Conservation (phyloP, 2,329 filamentous ascomycete species). For the Penicillium sp. region DNA sequence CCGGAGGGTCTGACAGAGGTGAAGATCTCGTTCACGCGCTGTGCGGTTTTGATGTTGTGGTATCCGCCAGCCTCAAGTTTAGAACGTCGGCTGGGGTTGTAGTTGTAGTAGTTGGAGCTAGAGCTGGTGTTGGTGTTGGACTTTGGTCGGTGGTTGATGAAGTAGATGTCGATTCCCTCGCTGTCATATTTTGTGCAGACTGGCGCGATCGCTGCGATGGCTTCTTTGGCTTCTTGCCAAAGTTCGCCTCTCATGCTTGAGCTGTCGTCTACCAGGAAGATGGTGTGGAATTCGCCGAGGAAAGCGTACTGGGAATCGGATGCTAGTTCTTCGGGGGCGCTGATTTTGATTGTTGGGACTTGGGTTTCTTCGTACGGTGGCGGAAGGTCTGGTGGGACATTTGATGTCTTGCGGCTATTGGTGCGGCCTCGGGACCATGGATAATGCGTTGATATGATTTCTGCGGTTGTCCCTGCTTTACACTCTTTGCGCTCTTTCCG, state of each 20-base stretch:
- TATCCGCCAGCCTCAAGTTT: slow-evolving; percentile 52
- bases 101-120: neutral
- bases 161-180: slow-evolving; percentile 88
- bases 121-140: neutral
- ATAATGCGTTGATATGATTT: neutral
- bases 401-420: neutral
- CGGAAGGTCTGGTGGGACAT: neutral
- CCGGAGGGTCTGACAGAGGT: slow-evolving; percentile 60
- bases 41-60: slow-evolving; percentile 59
- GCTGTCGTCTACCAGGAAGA: slow-evolving; percentile 92
- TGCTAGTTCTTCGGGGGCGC: slow-evolving; percentile 45
- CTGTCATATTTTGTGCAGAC: slow-evolving; percentile 76
- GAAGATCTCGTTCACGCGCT: slow-evolving; percentile 68
- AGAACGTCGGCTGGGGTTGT: slow-evolving; percentile 34
- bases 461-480: neutral
- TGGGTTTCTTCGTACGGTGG: slow-evolving; percentile 38
- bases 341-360: slow-evolving; percentile 24
- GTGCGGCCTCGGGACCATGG: neutral
- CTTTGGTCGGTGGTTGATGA: slow-evolving; percentile 65
- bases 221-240: slow-evolving; percentile 72
- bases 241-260: slow-evolving; percentile 74
- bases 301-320: slow-evolving; percentile 61
- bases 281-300: slow-evolving; percentile 75
- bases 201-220: slow-evolving; percentile 70
- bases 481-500: neutral